Evolutionary conservation across 108 stramenopile species (phyloP).

Genomic region (Seminavis robusta): DNA sequence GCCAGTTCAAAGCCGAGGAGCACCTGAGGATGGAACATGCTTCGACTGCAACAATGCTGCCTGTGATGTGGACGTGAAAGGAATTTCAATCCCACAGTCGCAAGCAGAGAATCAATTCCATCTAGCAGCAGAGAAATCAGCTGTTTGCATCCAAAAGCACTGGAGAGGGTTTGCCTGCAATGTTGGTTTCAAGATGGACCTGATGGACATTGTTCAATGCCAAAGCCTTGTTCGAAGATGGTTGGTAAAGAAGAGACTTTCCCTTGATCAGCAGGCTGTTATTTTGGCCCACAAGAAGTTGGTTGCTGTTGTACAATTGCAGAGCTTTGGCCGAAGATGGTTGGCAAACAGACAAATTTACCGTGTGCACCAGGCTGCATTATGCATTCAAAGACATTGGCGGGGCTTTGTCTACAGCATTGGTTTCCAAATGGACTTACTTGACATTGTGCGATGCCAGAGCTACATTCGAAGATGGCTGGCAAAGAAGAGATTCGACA

Average conservation of each 20-base stretch:
- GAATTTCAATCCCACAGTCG: background rate
- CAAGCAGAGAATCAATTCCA: too few relatives aligned
- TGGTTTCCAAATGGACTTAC: conserved; percentile 29
- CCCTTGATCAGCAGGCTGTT: background rate
- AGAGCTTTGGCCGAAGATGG: background rate
- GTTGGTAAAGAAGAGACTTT: conserved; percentile 7
- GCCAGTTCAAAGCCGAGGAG: background rate
- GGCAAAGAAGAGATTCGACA: background rate
- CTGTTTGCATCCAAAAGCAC: background rate
- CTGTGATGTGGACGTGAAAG: background rate
- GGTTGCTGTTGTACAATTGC: background rate
- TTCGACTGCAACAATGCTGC: background rate
- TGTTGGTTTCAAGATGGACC: background rate
- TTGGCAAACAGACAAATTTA: too few relatives aligned
- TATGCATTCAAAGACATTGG: conserved; percentile 44
- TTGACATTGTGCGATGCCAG: conserved; percentile 46
- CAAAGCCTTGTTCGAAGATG: conserved; percentile 21
- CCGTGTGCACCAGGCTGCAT: too few relatives aligned
- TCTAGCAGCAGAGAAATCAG: background rate
- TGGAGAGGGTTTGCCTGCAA: background rate
- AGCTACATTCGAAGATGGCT: conserved; percentile 9
- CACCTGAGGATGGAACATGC: background rate
- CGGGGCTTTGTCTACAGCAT: conserved; percentile 23
- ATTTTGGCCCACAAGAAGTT: background rate
- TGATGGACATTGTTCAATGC: too few relatives aligned